phyloP scores from a whole-genome alignment of 2,329 filamentous ascomycete species.

The Aphanocladium album region DNA sequence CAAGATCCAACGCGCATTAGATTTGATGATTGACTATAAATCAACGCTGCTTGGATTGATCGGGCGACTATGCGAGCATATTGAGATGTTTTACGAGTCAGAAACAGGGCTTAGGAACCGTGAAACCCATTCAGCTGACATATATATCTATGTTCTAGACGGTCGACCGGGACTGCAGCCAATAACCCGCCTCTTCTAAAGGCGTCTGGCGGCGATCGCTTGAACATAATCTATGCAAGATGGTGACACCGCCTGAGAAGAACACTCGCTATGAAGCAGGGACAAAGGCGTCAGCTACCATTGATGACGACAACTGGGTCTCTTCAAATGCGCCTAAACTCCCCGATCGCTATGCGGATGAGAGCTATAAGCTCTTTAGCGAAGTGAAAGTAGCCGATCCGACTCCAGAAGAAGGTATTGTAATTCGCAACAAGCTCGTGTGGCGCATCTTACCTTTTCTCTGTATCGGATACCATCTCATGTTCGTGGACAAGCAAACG shows the following conservation, averaged over 20 bases:
- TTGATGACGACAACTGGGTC: not conserved
- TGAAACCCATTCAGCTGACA: no score
- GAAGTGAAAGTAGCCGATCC: constrained; percentile 33
- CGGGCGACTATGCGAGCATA: no score
- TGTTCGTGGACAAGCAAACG: constrained; percentile 36
- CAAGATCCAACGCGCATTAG: no score
- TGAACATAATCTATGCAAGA: not conserved
- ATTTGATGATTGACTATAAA: no score
- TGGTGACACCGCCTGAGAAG: not conserved
- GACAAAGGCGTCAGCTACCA: not conserved
- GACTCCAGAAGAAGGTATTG: constrained; percentile 25
- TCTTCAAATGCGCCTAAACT: constrained; percentile 23
- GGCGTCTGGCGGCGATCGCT: not conserved
- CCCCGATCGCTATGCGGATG: constrained; percentile 33
- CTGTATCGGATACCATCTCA: constrained; percentile 34
- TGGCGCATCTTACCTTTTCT: constrained; percentile 33
- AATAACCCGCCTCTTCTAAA: not conserved
- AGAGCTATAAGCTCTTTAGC: constrained; percentile 37
- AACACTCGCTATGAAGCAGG: not conserved
- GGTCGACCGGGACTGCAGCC: not conserved
- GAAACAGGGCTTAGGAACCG: no score
- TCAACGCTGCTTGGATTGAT: no score
- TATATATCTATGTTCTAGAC: no score
- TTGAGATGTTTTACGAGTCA: no score
- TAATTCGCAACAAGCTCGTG: constrained; percentile 30